Base-by-base conservation (phyloP, 2,329 filamentous ascomycete species). In the Fusarium illudens region DNA sequence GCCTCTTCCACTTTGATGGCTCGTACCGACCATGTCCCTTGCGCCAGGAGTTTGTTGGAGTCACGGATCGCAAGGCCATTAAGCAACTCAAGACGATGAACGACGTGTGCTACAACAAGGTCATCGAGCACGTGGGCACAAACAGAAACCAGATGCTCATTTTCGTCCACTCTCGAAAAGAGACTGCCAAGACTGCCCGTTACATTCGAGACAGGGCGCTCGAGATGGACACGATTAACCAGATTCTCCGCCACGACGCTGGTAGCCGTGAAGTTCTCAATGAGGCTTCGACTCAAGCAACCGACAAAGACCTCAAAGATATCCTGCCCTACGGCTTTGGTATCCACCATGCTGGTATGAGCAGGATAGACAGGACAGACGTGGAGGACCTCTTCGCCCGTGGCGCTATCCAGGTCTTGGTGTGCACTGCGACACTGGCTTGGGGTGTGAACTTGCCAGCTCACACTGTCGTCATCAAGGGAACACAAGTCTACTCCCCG, bases 11-110 rank as follows among this genome's bases (percentile, higher is more conserved):
- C 78, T 99, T 99, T 72, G 96, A 99, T 78, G 93, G 92, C 42
- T 94, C 94, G 4, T 99, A 90, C 83, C 87, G 96, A 72, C 96
- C 96, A 64, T 99, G 96, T 77, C 96, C 96, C 2, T 81, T 99
- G 72, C 94, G 93, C 73, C 96, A 99, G 77, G 96, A 99, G 78
- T 99, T 98, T 76, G 93, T 99, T 71, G 96, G 96, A 55, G 92
- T 99, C 42, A 97, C 95, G 0, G 96, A 99, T 72, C 96, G 96
- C 82, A 98, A 98, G 79, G 92, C 96, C 6, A 99, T 99, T 81
- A 99, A 98, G 81, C 96, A 99, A 79, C 84, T 99, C 57, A 97
- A 98, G 85, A 96, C 92, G 1, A 99, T 99, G 96, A 99, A 99
- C 76, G 96, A 99, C 73, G 94, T 99, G 57, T 97, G 94, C 60